Evolutionary conservation across 345 rosid genomes (phyloP).

Genomic region (Hirschfeldia incana): DNA sequence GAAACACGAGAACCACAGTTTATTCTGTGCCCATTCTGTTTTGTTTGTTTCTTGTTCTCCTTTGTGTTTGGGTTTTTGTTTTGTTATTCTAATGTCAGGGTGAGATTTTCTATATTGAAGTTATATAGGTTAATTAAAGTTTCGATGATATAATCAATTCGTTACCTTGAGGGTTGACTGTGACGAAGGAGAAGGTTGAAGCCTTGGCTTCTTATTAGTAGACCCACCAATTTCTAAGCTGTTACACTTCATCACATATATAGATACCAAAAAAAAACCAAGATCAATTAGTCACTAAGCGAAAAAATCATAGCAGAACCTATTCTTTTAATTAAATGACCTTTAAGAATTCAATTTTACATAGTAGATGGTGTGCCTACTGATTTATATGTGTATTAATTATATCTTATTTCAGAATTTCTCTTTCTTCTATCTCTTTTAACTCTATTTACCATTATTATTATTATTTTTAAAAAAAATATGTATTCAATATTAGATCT

Average conservation of each 20-base stretch:
- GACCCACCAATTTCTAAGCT: constrained; percentile 74
- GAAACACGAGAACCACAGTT: constrained; percentile 42
- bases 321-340: not conserved
- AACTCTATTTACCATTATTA: not conserved
- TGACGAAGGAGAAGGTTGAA: constrained; percentile 72
- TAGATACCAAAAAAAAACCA: constrained; percentile 18
- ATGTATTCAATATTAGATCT: not conserved
- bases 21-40: constrained; percentile 49
- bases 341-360: constrained; percentile 13
- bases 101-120: constrained; percentile 16
- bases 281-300: not conserved
- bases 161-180: constrained; percentile 81
- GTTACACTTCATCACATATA: constrained; percentile 54
- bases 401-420: not conserved
- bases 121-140: not conserved
- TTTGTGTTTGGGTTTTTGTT: constrained; percentile 47
- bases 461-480: not conserved
- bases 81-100: constrained; percentile 41
- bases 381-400: not conserved
- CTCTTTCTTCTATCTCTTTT: not conserved
- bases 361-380: not conserved
- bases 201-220: constrained; percentile 80
- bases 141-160: constrained; percentile 15
- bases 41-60: constrained; percentile 39
- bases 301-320: constrained; percentile 1